These are phyloP conservation scores for Fusarium oxysporum DNA, from an alignment of 2,329 filamentous ascomycete species.

Conservation along the genomic window DNA sequence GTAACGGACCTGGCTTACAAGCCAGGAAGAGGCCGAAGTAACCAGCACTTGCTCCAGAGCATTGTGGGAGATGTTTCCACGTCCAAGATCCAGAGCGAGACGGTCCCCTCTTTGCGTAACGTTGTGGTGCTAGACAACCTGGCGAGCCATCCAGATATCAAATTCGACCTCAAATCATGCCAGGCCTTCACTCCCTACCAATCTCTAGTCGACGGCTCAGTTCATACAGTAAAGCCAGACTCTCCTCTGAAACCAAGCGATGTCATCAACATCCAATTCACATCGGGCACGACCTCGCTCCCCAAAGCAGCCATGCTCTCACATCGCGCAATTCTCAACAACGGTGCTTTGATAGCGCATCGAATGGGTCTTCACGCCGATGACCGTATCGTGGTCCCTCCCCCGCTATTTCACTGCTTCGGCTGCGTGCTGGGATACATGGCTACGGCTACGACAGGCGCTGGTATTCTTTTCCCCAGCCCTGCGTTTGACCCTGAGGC, in stretches of 20 bases:
- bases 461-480: conserved; percentile 84
- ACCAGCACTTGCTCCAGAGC: conserved; percentile 59
- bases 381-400: conserved; percentile 86
- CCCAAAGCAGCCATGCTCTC: conserved; percentile 93
- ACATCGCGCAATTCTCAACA: conserved; percentile 91
- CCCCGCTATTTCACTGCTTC: conserved; percentile 91
- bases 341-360: conserved; percentile 84
- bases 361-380: conserved; percentile 81
- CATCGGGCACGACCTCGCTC: conserved; percentile 89
- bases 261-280: conserved; percentile 95
- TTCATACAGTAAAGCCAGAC: conserved; percentile 56
- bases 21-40: conserved; percentile 65
- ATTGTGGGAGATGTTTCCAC: conserved; percentile 58
- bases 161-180: conserved; percentile 57
- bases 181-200: conserved; percentile 60
- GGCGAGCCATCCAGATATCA: conserved; percentile 55
- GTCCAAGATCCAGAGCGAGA: conserved; percentile 49
- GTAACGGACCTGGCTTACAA: conserved; percentile 85
- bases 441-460: conserved; percentile 86
- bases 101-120: conserved; percentile 76
- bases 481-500: conserved; percentile 88
- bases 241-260: conserved; percentile 69
- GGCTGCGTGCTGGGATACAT: conserved; percentile 94
- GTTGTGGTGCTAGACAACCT: conserved; percentile 87
- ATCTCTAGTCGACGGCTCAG: conserved; percentile 52